Percentiles rank a stretch among this genome's conserved stretches.
These are phyloP conservation scores for Oryza rufipogon DNA, from an alignment of 176 grass and related monocot species.

Conservation along the genomic window DNA sequence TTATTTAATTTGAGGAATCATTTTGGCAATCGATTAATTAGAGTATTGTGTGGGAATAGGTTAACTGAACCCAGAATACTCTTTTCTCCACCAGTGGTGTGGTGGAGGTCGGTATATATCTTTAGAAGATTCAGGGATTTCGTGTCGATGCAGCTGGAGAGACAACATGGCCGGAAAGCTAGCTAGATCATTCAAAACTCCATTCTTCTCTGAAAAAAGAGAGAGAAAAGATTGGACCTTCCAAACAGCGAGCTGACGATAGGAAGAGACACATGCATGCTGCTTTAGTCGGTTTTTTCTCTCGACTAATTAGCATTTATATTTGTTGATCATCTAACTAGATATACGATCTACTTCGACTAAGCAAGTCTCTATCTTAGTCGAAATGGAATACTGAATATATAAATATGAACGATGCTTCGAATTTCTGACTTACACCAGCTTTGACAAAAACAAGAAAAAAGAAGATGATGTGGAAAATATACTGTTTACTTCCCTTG, in stretches of 20 bases:
- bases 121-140: constrained; percentile 14
- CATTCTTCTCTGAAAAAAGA: background rate
- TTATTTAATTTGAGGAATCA: background rate
- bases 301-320: too few species aligned
- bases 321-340: too few species aligned
- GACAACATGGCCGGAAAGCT: background rate
- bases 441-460: background rate
- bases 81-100: constrained; percentile 17
- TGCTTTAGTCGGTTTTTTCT: too few species aligned
- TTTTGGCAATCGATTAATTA: background rate
- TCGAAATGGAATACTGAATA: background rate
- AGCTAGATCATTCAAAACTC: background rate
- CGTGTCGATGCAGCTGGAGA: background rate
- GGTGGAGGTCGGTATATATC: constrained; percentile 13
- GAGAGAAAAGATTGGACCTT: background rate
- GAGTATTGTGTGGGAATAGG: background rate
- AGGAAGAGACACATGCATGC: background rate
- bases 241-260: background rate
- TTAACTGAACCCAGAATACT: constrained; percentile 17
- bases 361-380: too few species aligned
- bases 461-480: background rate
- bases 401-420: background rate
- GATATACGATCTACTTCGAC: too few species aligned
- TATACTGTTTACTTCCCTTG: constrained; percentile 15
- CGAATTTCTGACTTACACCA: background rate